Evolutionary conservation across 2,329 filamentous ascomycete genomes (phyloP).

Genomic region (Zarea fungicola): DNA sequence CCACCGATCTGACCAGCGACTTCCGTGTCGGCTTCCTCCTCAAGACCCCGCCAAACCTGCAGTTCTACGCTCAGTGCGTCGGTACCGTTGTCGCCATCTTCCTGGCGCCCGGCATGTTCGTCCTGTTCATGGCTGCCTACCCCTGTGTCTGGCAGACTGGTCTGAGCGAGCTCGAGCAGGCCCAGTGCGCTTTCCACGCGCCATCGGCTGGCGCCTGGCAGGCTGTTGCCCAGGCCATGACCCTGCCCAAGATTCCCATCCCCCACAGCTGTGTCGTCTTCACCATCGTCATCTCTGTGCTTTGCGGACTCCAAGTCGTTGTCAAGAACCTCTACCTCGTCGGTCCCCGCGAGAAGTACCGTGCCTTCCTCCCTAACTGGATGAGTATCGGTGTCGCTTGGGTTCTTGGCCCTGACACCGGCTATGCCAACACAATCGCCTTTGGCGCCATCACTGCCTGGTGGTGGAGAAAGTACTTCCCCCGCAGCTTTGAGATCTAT

Average conservation of each 20-base stretch:
- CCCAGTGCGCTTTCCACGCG: conserved; percentile 51
- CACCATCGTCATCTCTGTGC: conserved; percentile 40
- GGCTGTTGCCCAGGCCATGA: conserved; percentile 56
- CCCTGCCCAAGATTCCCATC: conserved; percentile 44
- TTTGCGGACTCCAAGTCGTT: conserved; percentile 40
- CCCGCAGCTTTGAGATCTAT: conserved; percentile 43
- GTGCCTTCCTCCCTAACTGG: conserved; percentile 48
- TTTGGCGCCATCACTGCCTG: conserved; percentile 41
- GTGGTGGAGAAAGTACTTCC: conserved; percentile 43
- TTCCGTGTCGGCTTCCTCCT: conserved; percentile 66
- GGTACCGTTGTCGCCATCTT: conserved; percentile 61
- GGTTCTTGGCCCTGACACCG: conserved; percentile 41
- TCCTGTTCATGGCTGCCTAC: conserved; percentile 63
- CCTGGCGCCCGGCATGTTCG: conserved; percentile 61
- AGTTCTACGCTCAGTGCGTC: conserved; percentile 60
- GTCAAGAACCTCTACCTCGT: conserved; percentile 42
- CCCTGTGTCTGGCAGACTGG: conserved; percentile 56
- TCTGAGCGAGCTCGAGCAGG: conserved; percentile 27
- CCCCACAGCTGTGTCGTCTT: conserved; percentile 46
- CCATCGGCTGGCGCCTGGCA: conserved; percentile 62
- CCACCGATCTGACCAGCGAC: conserved; percentile 53
- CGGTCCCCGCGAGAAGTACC: conserved; percentile 42
- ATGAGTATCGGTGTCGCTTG: conserved; percentile 50
- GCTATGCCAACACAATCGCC: conserved; percentile 46
- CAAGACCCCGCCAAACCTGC: conserved; percentile 56